A percentile compares a stretch with the other conserved stretches of the same genome.
Evolutionary conservation across 345 rosid species (phyloP).

Genomic region (Passiflora organensis): DNA sequence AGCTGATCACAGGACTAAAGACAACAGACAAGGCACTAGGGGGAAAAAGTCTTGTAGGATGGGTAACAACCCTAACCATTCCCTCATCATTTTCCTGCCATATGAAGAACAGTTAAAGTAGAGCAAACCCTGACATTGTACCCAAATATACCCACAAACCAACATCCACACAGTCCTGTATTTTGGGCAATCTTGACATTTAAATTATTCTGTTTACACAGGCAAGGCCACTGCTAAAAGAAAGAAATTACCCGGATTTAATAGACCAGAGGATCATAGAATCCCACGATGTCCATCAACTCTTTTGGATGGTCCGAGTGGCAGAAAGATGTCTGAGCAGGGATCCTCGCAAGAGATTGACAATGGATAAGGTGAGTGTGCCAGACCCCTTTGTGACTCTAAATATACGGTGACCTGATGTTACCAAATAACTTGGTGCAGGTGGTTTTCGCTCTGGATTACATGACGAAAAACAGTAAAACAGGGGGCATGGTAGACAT

Average conservation of each 20-base stretch:
- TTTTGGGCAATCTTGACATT: neutral
- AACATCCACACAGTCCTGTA: too few species aligned
- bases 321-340: constrained; percentile 57
- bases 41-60: constrained; percentile 63
- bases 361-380: constrained; percentile 38
- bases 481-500: constrained; percentile 20
- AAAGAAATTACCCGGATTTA: constrained; percentile 52
- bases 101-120: too few species aligned
- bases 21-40: constrained; percentile 51
- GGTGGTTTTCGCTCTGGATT: constrained; percentile 43
- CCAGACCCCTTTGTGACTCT: too few species aligned
- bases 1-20: constrained; percentile 57
- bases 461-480: constrained; percentile 29
- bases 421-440: constrained; percentile 17
- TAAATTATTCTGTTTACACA: too few species aligned
- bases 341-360: constrained; percentile 48
- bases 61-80: constrained; percentile 33
- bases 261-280: constrained; percentile 49
- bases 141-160: too few species aligned
- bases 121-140: too few species aligned
- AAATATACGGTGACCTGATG: neutral
- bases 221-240: constrained; percentile 62
- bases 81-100: too few species aligned
- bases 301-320: constrained; percentile 64
- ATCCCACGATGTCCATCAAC: constrained; percentile 56